Evolutionary conservation across 306 rosid species (phyloP).

Genomic region (Vigna reflexopilosa): DNA sequence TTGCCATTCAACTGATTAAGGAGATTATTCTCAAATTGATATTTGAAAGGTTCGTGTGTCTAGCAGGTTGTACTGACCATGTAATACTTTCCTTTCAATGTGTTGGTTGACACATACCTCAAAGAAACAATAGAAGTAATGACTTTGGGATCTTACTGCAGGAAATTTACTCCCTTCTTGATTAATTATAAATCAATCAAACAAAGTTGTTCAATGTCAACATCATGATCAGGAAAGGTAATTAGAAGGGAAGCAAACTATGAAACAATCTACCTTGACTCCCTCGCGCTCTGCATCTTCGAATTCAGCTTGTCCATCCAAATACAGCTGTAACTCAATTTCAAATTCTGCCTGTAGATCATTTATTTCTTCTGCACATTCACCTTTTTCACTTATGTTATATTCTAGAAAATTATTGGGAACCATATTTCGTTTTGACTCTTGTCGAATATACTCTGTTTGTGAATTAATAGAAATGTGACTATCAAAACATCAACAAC

Average conservation of each 20-base stretch:
- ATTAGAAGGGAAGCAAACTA: slow-evolving; percentile 15
- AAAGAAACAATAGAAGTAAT: slow-evolving; percentile 6
- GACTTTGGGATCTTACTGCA: not conserved
- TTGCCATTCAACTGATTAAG: slow-evolving; percentile 28
- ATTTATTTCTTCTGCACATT: slow-evolving; percentile 59
- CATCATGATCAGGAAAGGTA: slow-evolving; percentile 1
- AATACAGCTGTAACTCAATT: slow-evolving; percentile 73
- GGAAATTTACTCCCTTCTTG: not conserved
- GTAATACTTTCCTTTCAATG: not conserved
- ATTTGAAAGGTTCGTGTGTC: slow-evolving; percentile 24
- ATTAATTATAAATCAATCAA: not conserved
- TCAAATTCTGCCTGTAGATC: slow-evolving; percentile 81
- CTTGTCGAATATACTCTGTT: slow-evolving; percentile 42
- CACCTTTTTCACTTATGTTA: slow-evolving; percentile 45
- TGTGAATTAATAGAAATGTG: slow-evolving; percentile 52
- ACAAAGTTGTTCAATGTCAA: not conserved
- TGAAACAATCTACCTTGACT: slow-evolving; percentile 53
- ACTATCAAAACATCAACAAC: slow-evolving; percentile 2
- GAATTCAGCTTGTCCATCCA: slow-evolving; percentile 63
- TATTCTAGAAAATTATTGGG: slow-evolving; percentile 43
- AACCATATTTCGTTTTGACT: slow-evolving; percentile 40
- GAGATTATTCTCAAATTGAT: slow-evolving; percentile 30
- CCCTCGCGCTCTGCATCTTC: slow-evolving; percentile 48
- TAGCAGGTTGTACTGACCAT: slow-evolving; percentile 28
- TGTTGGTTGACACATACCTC: not conserved